These are phyloP conservation scores for Suillus discolor DNA, from an alignment of 768 basidiomycete genomes.

Conservation along the genomic window DNA sequence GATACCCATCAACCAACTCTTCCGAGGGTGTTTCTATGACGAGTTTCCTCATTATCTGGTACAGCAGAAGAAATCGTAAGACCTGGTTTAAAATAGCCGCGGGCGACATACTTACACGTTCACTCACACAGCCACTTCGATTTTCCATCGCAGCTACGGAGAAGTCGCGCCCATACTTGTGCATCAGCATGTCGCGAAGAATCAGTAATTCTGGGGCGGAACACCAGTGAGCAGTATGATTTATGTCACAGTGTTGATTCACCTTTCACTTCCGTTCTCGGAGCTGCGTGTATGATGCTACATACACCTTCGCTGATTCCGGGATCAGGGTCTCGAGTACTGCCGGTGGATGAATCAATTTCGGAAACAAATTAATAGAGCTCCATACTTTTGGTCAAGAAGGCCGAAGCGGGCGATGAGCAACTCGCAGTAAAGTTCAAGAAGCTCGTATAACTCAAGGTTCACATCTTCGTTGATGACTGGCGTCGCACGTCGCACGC, in stretches of 20 bases:
- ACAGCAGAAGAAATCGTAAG: slow-evolving; percentile 7
- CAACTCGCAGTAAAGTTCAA: slow-evolving; percentile 96
- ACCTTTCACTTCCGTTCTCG: slow-evolving; percentile 91
- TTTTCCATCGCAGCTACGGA: slow-evolving; percentile 87
- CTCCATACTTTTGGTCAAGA: slow-evolving; percentile 80
- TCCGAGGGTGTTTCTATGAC: slow-evolving; percentile 65
- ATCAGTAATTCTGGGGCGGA: slow-evolving; percentile 74
- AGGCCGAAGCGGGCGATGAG: slow-evolving; percentile 89
- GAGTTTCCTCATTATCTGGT: slow-evolving; percentile 77
- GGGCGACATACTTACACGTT: slow-evolving; percentile 58
- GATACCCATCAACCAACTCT: slow-evolving; percentile 84
- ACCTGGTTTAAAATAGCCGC: background rate
- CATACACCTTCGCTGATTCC: slow-evolving; percentile 86
- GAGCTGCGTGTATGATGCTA: slow-evolving; percentile 88
- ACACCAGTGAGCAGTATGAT: slow-evolving; percentile 10
- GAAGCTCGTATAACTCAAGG: slow-evolving; percentile 85
- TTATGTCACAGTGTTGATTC: slow-evolving; percentile 4
- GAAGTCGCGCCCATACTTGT: slow-evolving; percentile 94
- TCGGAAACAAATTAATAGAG: slow-evolving; percentile 1
- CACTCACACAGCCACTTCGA: slow-evolving; percentile 75
- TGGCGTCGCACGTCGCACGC: slow-evolving; percentile 23
- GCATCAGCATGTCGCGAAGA: slow-evolving; percentile 91
- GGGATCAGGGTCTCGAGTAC: slow-evolving; percentile 83
- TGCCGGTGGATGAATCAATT: slow-evolving; percentile 30
- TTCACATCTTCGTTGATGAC: slow-evolving; percentile 87